Percentiles rank a stretch among this genome's conserved stretches.
Evolutionary conservation across 208 protist genomes (phyloP).

Genomic region (Leishmania major): DNA sequence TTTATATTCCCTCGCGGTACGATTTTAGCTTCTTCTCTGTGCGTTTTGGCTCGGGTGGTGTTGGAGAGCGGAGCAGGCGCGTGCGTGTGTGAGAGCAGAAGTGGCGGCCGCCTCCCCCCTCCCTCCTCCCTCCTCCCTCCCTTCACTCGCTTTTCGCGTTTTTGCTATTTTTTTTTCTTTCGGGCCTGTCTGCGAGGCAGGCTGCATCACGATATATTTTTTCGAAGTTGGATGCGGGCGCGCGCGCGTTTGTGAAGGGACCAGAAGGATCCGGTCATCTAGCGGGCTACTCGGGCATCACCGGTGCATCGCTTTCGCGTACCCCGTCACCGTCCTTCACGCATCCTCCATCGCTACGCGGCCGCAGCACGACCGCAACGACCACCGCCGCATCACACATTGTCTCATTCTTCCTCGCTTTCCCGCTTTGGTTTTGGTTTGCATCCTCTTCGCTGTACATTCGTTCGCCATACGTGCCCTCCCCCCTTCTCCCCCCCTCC

Average conservation of each 20-base stretch:
- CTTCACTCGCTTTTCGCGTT: not conserved
- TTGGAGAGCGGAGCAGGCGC: not conserved
- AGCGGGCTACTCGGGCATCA: not conserved
- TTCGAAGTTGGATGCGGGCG: not conserved
- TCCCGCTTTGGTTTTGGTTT: not conserved
- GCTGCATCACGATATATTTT: not conserved
- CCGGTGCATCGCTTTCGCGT: not conserved
- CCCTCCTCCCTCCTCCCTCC: not conserved
- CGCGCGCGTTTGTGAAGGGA: not conserved
- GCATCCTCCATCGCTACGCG: not conserved
- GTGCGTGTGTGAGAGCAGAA: not conserved
- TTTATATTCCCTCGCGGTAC: not conserved
- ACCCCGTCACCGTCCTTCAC: not conserved
- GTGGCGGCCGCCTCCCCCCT: not conserved
- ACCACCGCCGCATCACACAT: not conserved
- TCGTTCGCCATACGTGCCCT: not conserved
- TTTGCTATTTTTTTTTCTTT: not conserved
- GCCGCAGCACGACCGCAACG: not conserved
- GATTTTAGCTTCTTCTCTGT: not conserved
- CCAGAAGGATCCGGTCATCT: not conserved
- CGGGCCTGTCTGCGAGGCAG: not conserved
- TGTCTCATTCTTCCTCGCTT: slow-evolving; percentile 12
- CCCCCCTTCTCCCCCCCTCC: not conserved
- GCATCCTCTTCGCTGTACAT: slow-evolving; percentile 1
- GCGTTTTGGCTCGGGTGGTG: not conserved